These are phyloP conservation scores for Lagenidium sp. DNA, from an alignment of 352 stramenopile species.

Conservation along the genomic window DNA sequence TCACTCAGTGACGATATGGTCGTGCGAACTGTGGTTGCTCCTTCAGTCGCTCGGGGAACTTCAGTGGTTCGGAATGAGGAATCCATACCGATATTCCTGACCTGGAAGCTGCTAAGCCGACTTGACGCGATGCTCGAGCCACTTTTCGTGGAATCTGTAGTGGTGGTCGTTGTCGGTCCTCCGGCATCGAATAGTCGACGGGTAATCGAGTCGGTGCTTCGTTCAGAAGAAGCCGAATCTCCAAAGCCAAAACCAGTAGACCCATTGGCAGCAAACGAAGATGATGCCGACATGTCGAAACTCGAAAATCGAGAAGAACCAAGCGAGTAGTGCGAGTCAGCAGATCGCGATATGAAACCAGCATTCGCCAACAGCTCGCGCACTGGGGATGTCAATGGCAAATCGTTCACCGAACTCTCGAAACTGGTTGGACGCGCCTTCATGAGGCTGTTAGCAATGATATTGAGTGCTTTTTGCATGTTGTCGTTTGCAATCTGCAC, in stretches of 20 bases:
- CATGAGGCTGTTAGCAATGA: constrained; percentile 56
- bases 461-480: constrained; percentile 56
- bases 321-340: constrained; percentile 27
- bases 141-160: background rate
- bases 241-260: constrained; percentile 2
- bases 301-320: constrained; percentile 9
- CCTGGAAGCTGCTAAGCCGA: constrained; percentile 16
- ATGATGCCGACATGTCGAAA: constrained; percentile 10
- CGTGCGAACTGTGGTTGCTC: background rate
- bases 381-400: constrained; percentile 45
- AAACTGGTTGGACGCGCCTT: constrained; percentile 41
- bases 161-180: constrained; percentile 1
- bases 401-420: constrained; percentile 46
- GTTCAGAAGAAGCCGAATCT: background rate
- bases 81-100: constrained; percentile 8
- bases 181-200: constrained; percentile 43
- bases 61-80: constrained; percentile 2
- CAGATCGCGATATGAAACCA: constrained; percentile 15
- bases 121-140: background rate
- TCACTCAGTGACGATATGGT: constrained; percentile 9
- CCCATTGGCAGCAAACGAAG: constrained; percentile 3
- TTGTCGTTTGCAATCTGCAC: constrained; percentile 69
- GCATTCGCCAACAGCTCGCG: constrained; percentile 14
- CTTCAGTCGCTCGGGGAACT: constrained; percentile 9
- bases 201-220: constrained; percentile 22